Conservation (phyloP, 805 yeast species). For the Cyberlindnera mississippiensis region DNA sequence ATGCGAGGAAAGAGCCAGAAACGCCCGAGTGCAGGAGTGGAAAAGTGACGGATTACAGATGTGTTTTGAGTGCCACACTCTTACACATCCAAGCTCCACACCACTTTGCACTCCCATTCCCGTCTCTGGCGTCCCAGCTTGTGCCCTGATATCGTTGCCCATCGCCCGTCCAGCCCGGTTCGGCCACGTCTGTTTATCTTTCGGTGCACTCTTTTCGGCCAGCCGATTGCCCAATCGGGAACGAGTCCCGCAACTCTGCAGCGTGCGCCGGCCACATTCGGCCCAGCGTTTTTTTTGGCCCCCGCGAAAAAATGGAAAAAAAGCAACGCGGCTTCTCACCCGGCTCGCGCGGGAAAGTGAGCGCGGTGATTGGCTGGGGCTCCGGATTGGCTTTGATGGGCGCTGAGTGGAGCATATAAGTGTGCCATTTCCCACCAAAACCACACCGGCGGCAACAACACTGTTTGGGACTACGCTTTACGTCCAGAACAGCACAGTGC, state of each 20-base stretch:
- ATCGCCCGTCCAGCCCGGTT: slow-evolving; percentile 1
- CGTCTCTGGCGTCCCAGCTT: too few species aligned
- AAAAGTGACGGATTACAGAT: too few species aligned
- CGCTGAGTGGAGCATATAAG: neutral
- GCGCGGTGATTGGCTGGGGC: slow-evolving; percentile 7
- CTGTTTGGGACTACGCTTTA: too few species aligned
- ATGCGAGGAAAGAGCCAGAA: too few species aligned
- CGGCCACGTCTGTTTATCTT: slow-evolving; percentile 9
- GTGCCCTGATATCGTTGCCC: too few species aligned
- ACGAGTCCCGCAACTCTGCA: slow-evolving; percentile 3
- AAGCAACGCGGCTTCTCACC: neutral
- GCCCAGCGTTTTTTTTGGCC: neutral
- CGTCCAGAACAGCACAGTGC: too few species aligned
- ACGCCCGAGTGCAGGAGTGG: too few species aligned
- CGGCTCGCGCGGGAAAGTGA: neutral
- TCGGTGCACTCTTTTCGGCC: slow-evolving; percentile 2
- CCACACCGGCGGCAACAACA: too few species aligned
- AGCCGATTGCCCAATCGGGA: slow-evolving; percentile 7
- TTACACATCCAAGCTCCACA: too few species aligned
- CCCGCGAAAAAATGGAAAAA: slow-evolving; percentile 1
- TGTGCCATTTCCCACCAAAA: neutral
- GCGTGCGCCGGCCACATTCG: neutral
- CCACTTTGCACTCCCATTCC: too few species aligned
- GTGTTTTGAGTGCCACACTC: too few species aligned
- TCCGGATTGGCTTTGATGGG: too few species aligned